Base-by-base conservation (phyloP, 2,329 filamentous ascomycete genomes). In the Colletotrichum lini region DNA sequence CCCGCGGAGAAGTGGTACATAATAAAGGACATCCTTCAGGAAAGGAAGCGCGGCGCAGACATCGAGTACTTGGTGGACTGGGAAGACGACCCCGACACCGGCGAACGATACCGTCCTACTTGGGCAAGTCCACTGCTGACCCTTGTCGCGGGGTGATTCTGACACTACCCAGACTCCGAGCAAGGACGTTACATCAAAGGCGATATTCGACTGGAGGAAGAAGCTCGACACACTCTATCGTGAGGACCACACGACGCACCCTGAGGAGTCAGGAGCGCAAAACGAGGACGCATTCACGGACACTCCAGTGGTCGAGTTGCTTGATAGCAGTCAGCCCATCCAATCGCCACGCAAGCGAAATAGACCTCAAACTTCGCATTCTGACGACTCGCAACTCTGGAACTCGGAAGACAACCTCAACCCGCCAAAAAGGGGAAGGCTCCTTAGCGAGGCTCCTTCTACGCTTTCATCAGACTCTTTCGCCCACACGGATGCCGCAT, bases 1-100 rank as follows among this genome's bases (percentile, higher is more conserved):
- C 3, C 16, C 12, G 47, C 75, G 49, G 75, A 77, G 65, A 73
- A 72, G 47, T 84, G 81, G 81, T 83, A 66, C 40, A 72, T 58
- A 15, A 80, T 84, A 69, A 77, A 72, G n/a, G 73, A 73, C 13
- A 82, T 84, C 38, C 62, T 84, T 57, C 76, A 79, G 57, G 81
- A 84, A 74, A 78, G 76, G 68, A 45, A 61, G 13, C 61, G 73
- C 47, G 74, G 74, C 7, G 77, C 76, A 38, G 70, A 70, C 45
- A 72, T 77, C 16, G 74, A 82, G 66, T 84, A 82, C 54, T 72
- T 83, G 21, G 79, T 84, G 16, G 79, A 82, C 66, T 84, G 82
- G 82, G 80, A 80, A 63, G 76, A 79, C 70, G 74, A 81, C 63
- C 30, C 61, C 26, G 63, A 69, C 4, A 81, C 80, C 3, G 80